Evolutionary conservation across 192 early-diverging fungal species (phyloP), one percentile per base, ranked within the genome.

Genomic region (Martensiomyces pterosporus): DNA sequence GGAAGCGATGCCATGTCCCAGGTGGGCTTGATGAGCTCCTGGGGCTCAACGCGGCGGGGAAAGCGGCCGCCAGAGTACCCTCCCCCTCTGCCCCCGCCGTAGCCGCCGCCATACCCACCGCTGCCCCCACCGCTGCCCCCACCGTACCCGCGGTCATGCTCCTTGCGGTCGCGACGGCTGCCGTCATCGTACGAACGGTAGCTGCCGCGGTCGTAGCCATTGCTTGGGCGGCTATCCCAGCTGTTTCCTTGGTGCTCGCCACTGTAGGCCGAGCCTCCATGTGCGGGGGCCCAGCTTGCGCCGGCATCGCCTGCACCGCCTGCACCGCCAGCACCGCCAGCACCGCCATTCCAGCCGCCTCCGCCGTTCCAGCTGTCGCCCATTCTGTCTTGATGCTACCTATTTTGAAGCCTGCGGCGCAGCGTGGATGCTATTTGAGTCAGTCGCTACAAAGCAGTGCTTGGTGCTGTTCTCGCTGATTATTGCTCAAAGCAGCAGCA

Each of bases 1-100:
- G 80, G 84, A 17, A 98, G 67, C 42, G 78, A 60, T 12, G 52
- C 43, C 2, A 70, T 27, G 53, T 87, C 85, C 88, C 89, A 96
- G 55, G 89, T 74, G 15, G 76, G 65, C 55, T 64, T 69, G 29
- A 62, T 52, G 15, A 64, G 49, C 60, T 59, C 76, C 26, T 66
- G 67, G 5, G 64, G 59, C 52, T 54, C 63, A 23, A 24, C 35
- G 46, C 60, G 60, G 35, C 27, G 40, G 27, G 59, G 63, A 34
- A 55, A 60, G 0, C 67, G 60, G 15, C 55, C 57, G 4, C 55
- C 55, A 3, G 32, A n/a, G 24, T 32, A 52, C 12, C 64, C 56
- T 12, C 57, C 41, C 18, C 44, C 15, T 4, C 60, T 38, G 12
- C 60, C 53, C 17, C 25, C 27, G 25, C 55, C 39, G 4, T 41